phyloP scores from a whole-genome alignment of 2,329 filamentous ascomycete genomes.

The Pseudocercospora pini-densiflorae region DNA sequence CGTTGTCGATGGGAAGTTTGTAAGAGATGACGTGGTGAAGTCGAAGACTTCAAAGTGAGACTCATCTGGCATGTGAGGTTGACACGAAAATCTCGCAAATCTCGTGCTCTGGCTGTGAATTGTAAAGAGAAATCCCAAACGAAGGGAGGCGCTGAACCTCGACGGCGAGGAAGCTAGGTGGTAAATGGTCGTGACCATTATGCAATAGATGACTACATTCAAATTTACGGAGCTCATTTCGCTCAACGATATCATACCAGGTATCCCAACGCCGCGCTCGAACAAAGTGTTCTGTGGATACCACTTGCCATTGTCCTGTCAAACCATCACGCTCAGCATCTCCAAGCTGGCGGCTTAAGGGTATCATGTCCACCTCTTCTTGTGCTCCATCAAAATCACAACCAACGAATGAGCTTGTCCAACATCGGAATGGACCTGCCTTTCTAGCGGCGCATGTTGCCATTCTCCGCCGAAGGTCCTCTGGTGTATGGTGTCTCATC shows the following conservation, averaged over 20 bases:
- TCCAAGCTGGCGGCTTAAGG: not conserved
- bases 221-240: not conserved
- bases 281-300: not conserved
- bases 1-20: too few species aligned
- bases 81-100: too few species aligned
- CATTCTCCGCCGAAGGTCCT: slow-evolving; percentile 8
- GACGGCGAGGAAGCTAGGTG: not conserved
- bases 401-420: slow-evolving; percentile 1
- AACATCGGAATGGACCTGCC: not conserved
- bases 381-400: not conserved
- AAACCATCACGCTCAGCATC: not conserved
- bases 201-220: not conserved
- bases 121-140: not conserved
- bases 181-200: not conserved
- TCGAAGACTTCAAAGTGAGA: too few species aligned
- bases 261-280: slow-evolving; percentile 6
- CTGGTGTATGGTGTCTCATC: slow-evolving; percentile 5
- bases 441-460: slow-evolving; percentile 7
- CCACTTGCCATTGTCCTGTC: slow-evolving; percentile 8
- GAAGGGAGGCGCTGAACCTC: too few species aligned
- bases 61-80: too few species aligned
- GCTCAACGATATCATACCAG: not conserved
- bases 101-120: not conserved
- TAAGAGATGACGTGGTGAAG: too few species aligned
- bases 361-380: not conserved